These are phyloP conservation scores for Acidomyces sp. DNA, from an alignment of 495 filamentous ascomycete species.

Conservation along the genomic window DNA sequence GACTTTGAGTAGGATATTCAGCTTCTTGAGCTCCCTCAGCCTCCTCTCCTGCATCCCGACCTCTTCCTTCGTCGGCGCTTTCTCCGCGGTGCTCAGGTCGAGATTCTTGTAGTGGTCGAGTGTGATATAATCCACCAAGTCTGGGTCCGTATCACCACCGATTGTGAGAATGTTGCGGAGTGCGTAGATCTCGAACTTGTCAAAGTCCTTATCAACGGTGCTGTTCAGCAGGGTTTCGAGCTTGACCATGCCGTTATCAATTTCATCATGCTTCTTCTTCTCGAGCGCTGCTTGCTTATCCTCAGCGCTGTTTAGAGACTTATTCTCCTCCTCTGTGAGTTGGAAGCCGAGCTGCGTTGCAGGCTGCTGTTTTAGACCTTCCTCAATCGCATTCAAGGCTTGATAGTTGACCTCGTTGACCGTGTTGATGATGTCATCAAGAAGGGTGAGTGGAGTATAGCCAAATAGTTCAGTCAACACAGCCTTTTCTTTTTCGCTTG, in stretches of 20 bases:
- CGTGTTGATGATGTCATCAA: conserved; percentile 95
- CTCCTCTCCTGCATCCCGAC: conserved; percentile 60
- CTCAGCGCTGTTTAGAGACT: conserved; percentile 12
- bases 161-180: conserved; percentile 80
- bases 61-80: conserved; percentile 46
- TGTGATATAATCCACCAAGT: conserved; percentile 61
- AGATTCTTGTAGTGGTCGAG: conserved; percentile 73
- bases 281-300: conserved; percentile 38
- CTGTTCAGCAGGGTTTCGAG: conserved; percentile 85
- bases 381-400: conserved; percentile 71
- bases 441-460: conserved; percentile 78
- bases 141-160: conserved; percentile 24
- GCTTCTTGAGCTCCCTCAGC: conserved; percentile 64
- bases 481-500: conserved; percentile 44
- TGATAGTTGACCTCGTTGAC: conserved; percentile 81
- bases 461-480: conserved; percentile 92
- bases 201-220: conserved; percentile 66
- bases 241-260: conserved; percentile 82
- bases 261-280: conserved; percentile 52
- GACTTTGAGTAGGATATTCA: conserved; percentile 59
- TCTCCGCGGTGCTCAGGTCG: conserved; percentile 13
- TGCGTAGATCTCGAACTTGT: conserved; percentile 69
- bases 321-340: conserved; percentile 2
- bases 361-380: conserved; percentile 56
- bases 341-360: conserved; percentile 65